phyloP scores from a whole-genome alignment of 192 early-diverging fungal genomes.

The Funneliformis geosporum region DNA sequence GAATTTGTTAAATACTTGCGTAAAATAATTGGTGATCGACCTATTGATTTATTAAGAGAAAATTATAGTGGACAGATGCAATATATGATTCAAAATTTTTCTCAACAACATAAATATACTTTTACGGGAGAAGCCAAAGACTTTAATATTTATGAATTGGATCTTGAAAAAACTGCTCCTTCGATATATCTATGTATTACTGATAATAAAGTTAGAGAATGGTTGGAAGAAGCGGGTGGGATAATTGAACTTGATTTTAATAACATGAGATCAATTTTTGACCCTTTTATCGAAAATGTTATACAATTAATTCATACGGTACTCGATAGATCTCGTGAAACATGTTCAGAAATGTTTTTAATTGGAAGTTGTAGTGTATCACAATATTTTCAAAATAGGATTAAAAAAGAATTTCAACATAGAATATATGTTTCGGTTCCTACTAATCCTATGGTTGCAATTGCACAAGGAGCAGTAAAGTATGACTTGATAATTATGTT shows the following conservation, averaged over 20 bases:
- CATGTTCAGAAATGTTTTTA: slow-evolving; percentile 55
- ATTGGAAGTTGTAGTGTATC: no score
- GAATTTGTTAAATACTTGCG: not conserved
- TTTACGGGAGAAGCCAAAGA: not conserved
- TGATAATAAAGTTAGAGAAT: not conserved
- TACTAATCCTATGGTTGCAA: no score
- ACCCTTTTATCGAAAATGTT: slow-evolving; percentile 55
- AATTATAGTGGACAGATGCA: not conserved
- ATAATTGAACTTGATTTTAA: not conserved
- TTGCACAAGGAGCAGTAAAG: no score
- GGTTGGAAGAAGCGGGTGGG: not conserved
- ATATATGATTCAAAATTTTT: not conserved
- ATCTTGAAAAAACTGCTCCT: not conserved
- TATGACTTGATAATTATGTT: no score
- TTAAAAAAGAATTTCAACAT: slow-evolving; percentile 48
- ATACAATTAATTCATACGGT: slow-evolving; percentile 53
- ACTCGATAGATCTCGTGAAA: slow-evolving; percentile 40
- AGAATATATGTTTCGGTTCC: slow-evolving; percentile 10
- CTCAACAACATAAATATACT: not conserved
- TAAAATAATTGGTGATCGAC: not conserved
- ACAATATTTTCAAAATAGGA: slow-evolving; percentile 48
- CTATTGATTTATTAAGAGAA: not conserved
- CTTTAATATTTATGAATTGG: not conserved
- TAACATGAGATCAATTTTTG: not conserved
- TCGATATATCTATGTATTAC: not conserved